These are phyloP conservation scores for Mikania micrantha DNA, from an alignment of 129 eudicot species.

Conservation along the genomic window DNA sequence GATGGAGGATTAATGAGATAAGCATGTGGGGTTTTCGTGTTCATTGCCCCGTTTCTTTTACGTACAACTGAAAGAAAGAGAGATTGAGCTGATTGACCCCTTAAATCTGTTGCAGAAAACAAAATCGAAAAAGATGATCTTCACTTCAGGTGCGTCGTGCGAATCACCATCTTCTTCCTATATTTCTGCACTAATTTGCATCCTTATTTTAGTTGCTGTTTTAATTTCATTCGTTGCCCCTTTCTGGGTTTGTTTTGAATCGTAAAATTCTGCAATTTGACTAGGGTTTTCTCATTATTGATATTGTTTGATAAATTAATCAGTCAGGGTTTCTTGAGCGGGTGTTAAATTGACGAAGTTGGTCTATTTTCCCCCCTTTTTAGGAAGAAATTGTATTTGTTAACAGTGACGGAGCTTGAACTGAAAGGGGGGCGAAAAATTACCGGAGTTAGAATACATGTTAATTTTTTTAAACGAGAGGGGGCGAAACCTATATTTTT, in stretches of 20 bases:
- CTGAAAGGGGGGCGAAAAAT: too few relatives aligned
- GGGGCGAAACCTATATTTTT: too few relatives aligned
- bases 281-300: slow-evolving; percentile 10
- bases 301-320: slow-evolving; percentile 2
- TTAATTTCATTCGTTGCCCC: slow-evolving; percentile 10
- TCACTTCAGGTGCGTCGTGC: slow-evolving; percentile 17
- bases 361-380: background rate
- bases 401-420: too few relatives aligned
- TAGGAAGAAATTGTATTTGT: background rate
- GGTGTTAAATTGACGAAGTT: background rate
- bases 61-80: background rate
- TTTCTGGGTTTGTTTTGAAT: slow-evolving; percentile 13
- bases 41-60: too few relatives aligned
- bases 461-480: too few relatives aligned
- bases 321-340: slow-evolving; percentile 14
- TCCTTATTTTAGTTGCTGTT: background rate
- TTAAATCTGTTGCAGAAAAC: slow-evolving; percentile 18
- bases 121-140: background rate
- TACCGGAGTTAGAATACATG: too few relatives aligned
- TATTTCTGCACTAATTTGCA: slow-evolving; percentile 1
- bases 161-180: background rate
- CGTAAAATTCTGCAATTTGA: slow-evolving; percentile 5
- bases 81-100: slow-evolving; percentile 15
- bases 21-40: background rate
- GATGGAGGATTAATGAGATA: slow-evolving; percentile 10